phyloP scores from a whole-genome alignment of 2,329 filamentous ascomycete species.

The Calcarisporium arbuscula region DNA sequence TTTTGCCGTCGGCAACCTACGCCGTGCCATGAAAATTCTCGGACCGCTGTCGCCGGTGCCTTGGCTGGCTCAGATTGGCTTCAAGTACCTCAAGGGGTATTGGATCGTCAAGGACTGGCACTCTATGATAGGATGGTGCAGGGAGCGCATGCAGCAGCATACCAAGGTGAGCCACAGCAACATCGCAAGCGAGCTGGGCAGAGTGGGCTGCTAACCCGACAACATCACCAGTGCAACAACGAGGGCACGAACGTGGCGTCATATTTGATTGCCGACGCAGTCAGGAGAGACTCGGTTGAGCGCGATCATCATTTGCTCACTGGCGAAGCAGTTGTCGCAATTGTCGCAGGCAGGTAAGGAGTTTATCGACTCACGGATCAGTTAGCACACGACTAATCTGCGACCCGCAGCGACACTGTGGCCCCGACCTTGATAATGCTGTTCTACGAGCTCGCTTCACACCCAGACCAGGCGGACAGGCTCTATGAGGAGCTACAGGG shows the following conservation, averaged over 20 bases:
- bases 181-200: no score
- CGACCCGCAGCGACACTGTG: conserved; percentile 12
- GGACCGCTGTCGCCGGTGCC: conserved; percentile 22
- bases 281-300: not conserved
- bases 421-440: conserved; percentile 11
- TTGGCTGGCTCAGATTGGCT: conserved; percentile 18
- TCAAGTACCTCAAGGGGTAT: conserved; percentile 13
- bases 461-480: conserved; percentile 8
- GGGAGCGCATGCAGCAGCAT: conserved; percentile 13
- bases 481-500: conserved; percentile 6
- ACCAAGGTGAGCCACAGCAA: no score
- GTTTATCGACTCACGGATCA: not conserved
- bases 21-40: conserved; percentile 19
- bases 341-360: conserved; percentile 16
- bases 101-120: conserved; percentile 16
- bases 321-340: conserved; percentile 13
- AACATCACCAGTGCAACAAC: no score
- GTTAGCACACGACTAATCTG: not conserved
- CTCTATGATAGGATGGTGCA: conserved; percentile 15
- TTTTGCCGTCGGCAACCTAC: conserved; percentile 17
- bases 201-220: no score
- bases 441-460: conserved; percentile 13
- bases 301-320: conserved; percentile 2
- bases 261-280: no score
- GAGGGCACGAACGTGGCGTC: no score